Evolutionary conservation across 1,284 basidiomycete genomes (phyloP), one percentile per base, ranked within the genome.

Genomic region (Cryptococcus sp.): DNA sequence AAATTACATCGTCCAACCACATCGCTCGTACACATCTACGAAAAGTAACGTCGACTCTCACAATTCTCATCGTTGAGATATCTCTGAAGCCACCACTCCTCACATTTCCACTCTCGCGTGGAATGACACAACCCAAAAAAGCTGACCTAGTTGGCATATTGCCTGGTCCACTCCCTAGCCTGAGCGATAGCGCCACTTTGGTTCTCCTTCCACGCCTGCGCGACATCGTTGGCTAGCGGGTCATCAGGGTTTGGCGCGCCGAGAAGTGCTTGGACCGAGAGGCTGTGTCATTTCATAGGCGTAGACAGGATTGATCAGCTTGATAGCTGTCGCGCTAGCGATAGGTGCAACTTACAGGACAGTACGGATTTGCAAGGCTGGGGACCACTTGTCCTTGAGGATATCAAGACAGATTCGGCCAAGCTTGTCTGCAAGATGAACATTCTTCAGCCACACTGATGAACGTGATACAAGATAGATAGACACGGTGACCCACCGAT

Each of bases 341-440:
- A 29, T 26, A 38, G 8, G 20, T 17, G 3, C 19, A 23, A 59
- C 70, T 66, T 50, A 74, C 65, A 99, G 83, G 55, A 99, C 95
- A 0, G 95, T 99, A 64, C 95, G 89, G 79, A 99, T 98, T 78
- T 98, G 96, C 22, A 99, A 84, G 0, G 95, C 95, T 11, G 95
- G 95, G 5, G 93, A 97, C 95, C 95, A 99, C 83, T 97, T 98
- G 81, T 99, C 95, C 83, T 98, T 98, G 72, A 98, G 82, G 70
- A 99, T 99, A 77, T 99, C 96, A 61, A 99, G 82, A 78, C 96
- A 99, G 80, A 99, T 99, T 23, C 95, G 86, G 26, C 95, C 95
- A 44, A 99, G 89, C 80, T 98, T 98, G 80, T 98, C 94, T 96
- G 69, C 5, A 55, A 34, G 8, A 46, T 19, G 23, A 43, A n/a